phyloP scores from a whole-genome alignment of 2,329 filamentous ascomycete species.

The Xylariales sp. region DNA sequence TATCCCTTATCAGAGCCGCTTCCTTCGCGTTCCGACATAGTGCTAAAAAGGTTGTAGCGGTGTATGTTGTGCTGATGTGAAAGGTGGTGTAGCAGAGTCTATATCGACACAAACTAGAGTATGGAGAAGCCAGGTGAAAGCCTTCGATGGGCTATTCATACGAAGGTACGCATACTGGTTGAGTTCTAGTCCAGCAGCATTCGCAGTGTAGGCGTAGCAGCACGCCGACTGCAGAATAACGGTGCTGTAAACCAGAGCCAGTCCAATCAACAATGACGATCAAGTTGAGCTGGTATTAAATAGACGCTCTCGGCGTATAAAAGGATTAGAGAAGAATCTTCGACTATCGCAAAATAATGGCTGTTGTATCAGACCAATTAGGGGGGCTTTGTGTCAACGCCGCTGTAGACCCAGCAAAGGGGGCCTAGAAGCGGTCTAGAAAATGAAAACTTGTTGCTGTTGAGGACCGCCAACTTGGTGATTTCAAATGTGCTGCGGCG shows the following conservation, averaged over 20 bases:
- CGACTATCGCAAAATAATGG: slow-evolving; percentile 49
- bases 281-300: slow-evolving; percentile 28
- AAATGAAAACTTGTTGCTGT: slow-evolving; percentile 76
- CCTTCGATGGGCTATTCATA: slow-evolving; percentile 50
- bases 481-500: slow-evolving; percentile 53
- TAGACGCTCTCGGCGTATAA: slow-evolving; percentile 9
- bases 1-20: slow-evolving; percentile 70
- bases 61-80: slow-evolving; percentile 5
- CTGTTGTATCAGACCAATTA: slow-evolving; percentile 72
- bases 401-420: slow-evolving; percentile 92
- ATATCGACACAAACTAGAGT: slow-evolving; percentile 12
- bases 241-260: slow-evolving; percentile 36
- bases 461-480: slow-evolving; percentile 95
- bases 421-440: slow-evolving; percentile 92
- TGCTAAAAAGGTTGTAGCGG: slow-evolving; percentile 55
- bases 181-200: slow-evolving; percentile 45
- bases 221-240: slow-evolving; percentile 51
- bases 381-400: slow-evolving; percentile 97
- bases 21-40: slow-evolving; percentile 77
- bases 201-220: slow-evolving; percentile 51
- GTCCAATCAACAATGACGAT: slow-evolving; percentile 16
- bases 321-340: slow-evolving; percentile 17
- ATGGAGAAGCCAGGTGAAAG: slow-evolving; percentile 40
- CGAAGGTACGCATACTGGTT: slow-evolving; percentile 51
- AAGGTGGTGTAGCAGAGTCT: slow-evolving; percentile 7